These are phyloP conservation scores for Pleurostoma richardsiae DNA, from an alignment of 2,329 filamentous ascomycete species.

Conservation along the genomic window DNA sequence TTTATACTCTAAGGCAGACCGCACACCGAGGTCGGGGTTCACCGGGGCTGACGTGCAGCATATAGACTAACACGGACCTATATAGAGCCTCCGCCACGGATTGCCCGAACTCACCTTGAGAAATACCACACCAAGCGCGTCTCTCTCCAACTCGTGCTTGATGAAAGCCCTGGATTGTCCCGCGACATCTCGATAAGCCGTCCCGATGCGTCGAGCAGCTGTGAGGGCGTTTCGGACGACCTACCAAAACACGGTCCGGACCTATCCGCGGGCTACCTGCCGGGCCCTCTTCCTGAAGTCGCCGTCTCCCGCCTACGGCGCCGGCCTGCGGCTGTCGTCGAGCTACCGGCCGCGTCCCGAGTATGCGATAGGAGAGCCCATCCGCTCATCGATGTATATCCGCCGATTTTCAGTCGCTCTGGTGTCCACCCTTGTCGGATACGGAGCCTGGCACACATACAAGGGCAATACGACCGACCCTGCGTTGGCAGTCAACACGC, in stretches of 20 bases:
- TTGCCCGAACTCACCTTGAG: too few species aligned
- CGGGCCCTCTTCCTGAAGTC: conserved; percentile 29
- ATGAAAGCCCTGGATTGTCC: background rate
- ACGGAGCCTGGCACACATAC: conserved; percentile 73
- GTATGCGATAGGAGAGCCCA: conserved; percentile 37
- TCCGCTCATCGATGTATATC: conserved; percentile 71
- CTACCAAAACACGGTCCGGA: conserved; percentile 59
- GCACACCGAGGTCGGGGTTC: too few species aligned
- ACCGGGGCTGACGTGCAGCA: too few species aligned
- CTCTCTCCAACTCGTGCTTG: background rate
- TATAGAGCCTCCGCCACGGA: too few species aligned
- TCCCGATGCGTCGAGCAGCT: conserved; percentile 69
- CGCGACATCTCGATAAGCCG: conserved; percentile 6
- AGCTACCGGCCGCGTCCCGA: conserved; percentile 23
- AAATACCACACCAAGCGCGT: too few species aligned
- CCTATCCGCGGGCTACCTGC: conserved; percentile 45
- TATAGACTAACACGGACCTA: too few species aligned
- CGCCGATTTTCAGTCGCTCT: conserved; percentile 63
- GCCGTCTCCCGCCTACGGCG: conserved; percentile 10
- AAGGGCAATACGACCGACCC: conserved; percentile 35
- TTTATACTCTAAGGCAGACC: too few species aligned
- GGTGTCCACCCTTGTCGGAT: conserved; percentile 67
- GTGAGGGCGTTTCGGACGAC: conserved; percentile 64
- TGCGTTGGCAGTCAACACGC: conserved; percentile 25
- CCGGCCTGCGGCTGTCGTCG: conserved; percentile 13